These are phyloP conservation scores for Lentinula detonsa DNA, from an alignment of 768 basidiomycete genomes.

Conservation along the genomic window DNA sequence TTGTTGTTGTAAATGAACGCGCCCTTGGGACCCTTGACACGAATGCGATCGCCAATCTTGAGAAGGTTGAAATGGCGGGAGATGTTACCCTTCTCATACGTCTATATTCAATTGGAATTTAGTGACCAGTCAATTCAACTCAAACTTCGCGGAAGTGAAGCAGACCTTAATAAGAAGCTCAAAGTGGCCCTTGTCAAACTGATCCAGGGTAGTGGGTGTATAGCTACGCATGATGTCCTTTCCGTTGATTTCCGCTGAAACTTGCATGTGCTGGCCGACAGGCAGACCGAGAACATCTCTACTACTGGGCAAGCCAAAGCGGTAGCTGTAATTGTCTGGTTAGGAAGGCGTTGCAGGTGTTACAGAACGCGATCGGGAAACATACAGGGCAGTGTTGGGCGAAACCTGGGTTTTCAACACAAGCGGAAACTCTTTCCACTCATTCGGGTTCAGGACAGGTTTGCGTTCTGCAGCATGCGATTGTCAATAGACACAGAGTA, in stretches of 20 bases:
- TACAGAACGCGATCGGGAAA: slow-evolving; percentile 1
- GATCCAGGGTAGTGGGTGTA: slow-evolving; percentile 92
- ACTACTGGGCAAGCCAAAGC: slow-evolving; percentile 73
- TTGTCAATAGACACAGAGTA: neutral
- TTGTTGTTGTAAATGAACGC: slow-evolving; percentile 79
- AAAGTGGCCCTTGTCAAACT: slow-evolving; percentile 81
- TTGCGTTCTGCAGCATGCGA: slow-evolving; percentile 43
- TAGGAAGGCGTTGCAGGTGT: neutral
- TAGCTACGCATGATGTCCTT: slow-evolving; percentile 90
- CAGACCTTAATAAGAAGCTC: slow-evolving; percentile 94
- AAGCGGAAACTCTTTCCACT: slow-evolving; percentile 82
- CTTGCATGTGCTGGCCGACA: slow-evolving; percentile 92
- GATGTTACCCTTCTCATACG: slow-evolving; percentile 97
- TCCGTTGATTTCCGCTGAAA: slow-evolving; percentile 86
- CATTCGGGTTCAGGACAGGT: slow-evolving; percentile 64
- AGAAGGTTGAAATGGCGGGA: slow-evolving; percentile 79
- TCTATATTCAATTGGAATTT: slow-evolving; percentile 65
- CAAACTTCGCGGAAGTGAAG: slow-evolving; percentile 1
- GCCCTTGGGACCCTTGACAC: slow-evolving; percentile 95
- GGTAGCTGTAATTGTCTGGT: slow-evolving; percentile 56
- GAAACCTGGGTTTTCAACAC: slow-evolving; percentile 78
- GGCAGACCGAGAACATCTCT: slow-evolving; percentile 87
- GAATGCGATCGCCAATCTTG: slow-evolving; percentile 82
- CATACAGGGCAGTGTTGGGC: slow-evolving; percentile 93
- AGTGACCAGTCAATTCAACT: neutral